Evolutionary conservation across 2,329 filamentous ascomycete species (phyloP).

Genomic region (Xylaria sp.): DNA sequence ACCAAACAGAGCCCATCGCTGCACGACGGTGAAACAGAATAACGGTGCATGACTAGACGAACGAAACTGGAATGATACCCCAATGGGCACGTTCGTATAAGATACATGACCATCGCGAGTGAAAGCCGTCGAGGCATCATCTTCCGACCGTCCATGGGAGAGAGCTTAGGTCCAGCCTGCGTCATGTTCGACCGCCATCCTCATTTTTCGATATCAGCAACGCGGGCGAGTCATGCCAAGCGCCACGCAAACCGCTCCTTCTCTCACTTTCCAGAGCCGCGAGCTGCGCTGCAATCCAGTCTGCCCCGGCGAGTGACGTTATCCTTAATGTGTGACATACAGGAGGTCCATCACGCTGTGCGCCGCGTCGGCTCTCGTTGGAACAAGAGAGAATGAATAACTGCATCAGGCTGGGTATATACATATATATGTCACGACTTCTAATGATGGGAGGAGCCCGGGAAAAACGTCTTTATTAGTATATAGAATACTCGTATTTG

Average conservation of each 20-base stretch:
- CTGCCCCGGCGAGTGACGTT: background rate
- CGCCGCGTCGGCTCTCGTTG: background rate
- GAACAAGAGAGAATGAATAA: background rate
- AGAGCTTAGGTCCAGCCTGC: background rate
- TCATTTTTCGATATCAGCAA: background rate
- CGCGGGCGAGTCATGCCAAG: background rate
- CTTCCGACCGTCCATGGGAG: background rate
- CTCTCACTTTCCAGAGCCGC: background rate
- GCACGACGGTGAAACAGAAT: constrained; percentile 18
- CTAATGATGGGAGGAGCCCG: background rate
- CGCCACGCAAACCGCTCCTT: background rate
- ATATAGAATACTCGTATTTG: constrained; percentile 14
- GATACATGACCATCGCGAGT: background rate
- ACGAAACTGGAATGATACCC: constrained; percentile 6
- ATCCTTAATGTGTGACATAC: background rate
- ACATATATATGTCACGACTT: background rate
- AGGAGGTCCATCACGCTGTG: background rate
- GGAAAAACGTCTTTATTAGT: background rate
- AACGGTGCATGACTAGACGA: constrained; percentile 15
- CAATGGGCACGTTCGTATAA: background rate
- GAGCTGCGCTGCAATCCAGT: background rate
- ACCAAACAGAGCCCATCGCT: background rate
- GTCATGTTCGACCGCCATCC: background rate
- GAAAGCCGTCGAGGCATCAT: background rate
- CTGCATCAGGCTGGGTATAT: background rate